A percentile compares a stretch with the other conserved stretches of the same genome.
Conservation (phyloP, 2,329 filamentous ascomycete species). For the Aspergillus ochraceoroseus region DNA sequence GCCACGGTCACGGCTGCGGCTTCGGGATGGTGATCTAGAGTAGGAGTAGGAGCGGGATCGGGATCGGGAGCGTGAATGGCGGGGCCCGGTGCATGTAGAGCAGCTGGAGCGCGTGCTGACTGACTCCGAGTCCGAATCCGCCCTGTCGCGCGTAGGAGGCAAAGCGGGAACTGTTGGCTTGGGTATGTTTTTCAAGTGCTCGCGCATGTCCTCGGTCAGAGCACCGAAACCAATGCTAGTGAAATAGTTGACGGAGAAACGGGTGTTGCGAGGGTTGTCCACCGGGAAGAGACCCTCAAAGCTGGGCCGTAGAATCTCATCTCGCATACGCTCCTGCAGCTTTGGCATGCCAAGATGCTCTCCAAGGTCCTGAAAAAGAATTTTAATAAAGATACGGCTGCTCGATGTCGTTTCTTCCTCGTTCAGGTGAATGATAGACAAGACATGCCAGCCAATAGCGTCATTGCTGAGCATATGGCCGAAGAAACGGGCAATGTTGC, state of each 20-base stretch:
- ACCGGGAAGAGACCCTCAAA: conserved; percentile 83
- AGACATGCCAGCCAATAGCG: conserved; percentile 84
- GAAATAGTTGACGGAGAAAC: conserved; percentile 99
- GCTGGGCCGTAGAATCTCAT: conserved; percentile 71
- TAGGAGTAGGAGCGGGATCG: conserved; percentile 36
- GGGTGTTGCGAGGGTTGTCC: conserved; percentile 82
- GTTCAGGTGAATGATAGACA: conserved; percentile 81
- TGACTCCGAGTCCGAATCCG: conserved; percentile 65
- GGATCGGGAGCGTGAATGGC: conserved; percentile 38
- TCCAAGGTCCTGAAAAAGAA: conserved; percentile 85
- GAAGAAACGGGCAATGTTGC: conserved; percentile 93
- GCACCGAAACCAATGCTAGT: conserved; percentile 95
- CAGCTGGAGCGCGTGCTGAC: conserved; percentile 43
- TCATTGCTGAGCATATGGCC: conserved; percentile 84
- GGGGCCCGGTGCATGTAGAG: conserved; percentile 23
- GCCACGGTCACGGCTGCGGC: conserved; percentile 27
- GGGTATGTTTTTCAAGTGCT: conserved; percentile 81
- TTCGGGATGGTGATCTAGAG: conserved; percentile 36
- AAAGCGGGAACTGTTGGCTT: conserved; percentile 73
- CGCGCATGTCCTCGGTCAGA: conserved; percentile 91
- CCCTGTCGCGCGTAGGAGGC: conserved; percentile 50
- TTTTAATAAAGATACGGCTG: conserved; percentile 97
- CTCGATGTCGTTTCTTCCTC: conserved; percentile 96
- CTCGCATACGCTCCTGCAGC: conserved; percentile 68
- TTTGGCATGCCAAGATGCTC: conserved; percentile 81